Percentiles rank a stretch among this genome's conserved stretches.
Evolutionary conservation across 768 basidiomycete species (phyloP).

Genomic region (Auriculariales sp.): DNA sequence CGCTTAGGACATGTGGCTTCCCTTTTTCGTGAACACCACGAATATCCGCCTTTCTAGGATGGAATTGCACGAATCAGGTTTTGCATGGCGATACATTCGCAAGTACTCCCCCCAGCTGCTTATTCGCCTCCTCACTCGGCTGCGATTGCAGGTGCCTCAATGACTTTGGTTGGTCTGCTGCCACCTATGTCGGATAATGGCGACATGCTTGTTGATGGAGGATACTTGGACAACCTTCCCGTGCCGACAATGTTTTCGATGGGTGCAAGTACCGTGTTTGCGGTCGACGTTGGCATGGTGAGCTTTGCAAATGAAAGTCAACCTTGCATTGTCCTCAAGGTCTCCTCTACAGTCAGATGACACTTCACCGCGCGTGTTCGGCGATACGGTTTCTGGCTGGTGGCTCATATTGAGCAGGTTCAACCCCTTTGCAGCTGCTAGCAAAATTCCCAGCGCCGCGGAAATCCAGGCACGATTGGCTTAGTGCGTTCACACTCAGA

Average conservation of each 20-base stretch:
- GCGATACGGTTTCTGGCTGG: conserved; percentile 91
- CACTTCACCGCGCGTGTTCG: conserved; percentile 86
- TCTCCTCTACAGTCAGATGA: conserved; percentile 56
- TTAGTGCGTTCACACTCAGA: conserved; percentile 48
- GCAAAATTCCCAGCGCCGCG: conserved; percentile 72
- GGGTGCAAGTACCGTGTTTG: conserved; percentile 84
- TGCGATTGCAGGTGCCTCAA: conserved; percentile 66
- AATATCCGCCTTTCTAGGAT: conserved; percentile 92
- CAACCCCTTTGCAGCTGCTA: conserved; percentile 76
- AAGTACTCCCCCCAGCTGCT: conserved; percentile 10
- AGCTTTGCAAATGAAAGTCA: neutral
- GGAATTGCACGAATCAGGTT: conserved; percentile 97
- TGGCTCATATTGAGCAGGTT: conserved; percentile 87
- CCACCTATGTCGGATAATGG: conserved; percentile 94
- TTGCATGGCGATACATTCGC: conserved; percentile 94
- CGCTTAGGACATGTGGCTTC: conserved; percentile 99
- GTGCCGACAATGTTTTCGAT: conserved; percentile 83
- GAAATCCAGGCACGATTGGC: conserved; percentile 90
- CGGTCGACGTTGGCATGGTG: conserved; percentile 84
- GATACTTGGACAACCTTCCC: conserved; percentile 82
- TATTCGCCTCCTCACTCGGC: neutral
- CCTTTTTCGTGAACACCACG: conserved; percentile 95
- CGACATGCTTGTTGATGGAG: conserved; percentile 80
- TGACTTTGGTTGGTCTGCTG: conserved; percentile 90
- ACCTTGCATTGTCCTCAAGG: neutral